Evolutionary conservation across 2,329 filamentous ascomycete species (phyloP).

Genomic region (Sclerotinia glacialis): DNA sequence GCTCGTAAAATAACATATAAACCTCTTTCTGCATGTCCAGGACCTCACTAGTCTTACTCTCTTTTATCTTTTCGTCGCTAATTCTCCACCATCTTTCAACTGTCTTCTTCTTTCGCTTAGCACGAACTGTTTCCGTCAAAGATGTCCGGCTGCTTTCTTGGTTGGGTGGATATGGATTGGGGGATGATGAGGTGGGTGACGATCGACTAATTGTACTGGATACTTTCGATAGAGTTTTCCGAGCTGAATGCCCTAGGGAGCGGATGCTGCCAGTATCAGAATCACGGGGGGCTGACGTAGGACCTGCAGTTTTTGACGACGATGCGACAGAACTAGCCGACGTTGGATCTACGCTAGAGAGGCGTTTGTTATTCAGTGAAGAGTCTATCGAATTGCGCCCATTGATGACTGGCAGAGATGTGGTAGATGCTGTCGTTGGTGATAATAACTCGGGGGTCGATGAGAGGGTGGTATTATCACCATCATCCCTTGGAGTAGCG

Average conservation of each 20-base stretch:
- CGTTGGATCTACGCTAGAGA: slow-evolving; percentile 22
- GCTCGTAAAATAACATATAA: slow-evolving; percentile 93
- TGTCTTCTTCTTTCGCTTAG: slow-evolving; percentile 58
- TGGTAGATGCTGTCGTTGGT: slow-evolving; percentile 33
- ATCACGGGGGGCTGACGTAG: slow-evolving; percentile 39
- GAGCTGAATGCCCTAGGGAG: slow-evolving; percentile 56
- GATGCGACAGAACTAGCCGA: slow-evolving; percentile 26
- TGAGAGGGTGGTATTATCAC: slow-evolving; percentile 31
- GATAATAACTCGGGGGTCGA: slow-evolving; percentile 36
- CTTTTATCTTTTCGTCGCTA: slow-evolving; percentile 94
- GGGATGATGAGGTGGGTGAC: slow-evolving; percentile 23
- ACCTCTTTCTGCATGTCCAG: slow-evolving; percentile 93
- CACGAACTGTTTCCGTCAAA: slow-evolving; percentile 23
- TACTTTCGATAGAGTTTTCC: slow-evolving; percentile 51
- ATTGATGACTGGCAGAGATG: slow-evolving; percentile 32
- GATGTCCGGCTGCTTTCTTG: slow-evolving; percentile 18
- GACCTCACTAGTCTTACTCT: slow-evolving; percentile 88
- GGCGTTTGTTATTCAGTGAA: slow-evolving; percentile 18
- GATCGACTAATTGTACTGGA: slow-evolving; percentile 27
- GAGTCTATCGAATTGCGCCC: slow-evolving; percentile 24
- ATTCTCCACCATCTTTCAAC: slow-evolving; percentile 94
- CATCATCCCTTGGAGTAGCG: slow-evolving; percentile 33
- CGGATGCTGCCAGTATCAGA: slow-evolving; percentile 52
- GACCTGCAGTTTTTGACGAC: slow-evolving; percentile 25
- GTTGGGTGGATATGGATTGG: slow-evolving; percentile 15